A percentile compares a stretch with the other conserved stretches of the same genome.
Conservation (phyloP, 768 basidiomycete species). For the Lactarius psammicola region DNA sequence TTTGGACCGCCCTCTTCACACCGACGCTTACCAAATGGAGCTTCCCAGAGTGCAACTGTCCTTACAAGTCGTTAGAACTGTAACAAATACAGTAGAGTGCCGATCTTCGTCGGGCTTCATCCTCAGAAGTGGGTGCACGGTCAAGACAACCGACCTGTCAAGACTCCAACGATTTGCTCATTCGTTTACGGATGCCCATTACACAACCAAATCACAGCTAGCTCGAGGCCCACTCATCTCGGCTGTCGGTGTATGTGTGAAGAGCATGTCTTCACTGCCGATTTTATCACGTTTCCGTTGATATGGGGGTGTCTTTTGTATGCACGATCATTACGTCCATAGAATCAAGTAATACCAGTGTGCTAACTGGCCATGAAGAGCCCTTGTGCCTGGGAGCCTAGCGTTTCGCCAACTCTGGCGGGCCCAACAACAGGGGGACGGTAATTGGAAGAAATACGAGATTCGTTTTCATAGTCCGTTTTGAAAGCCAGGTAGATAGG, state of each 20-base stretch:
- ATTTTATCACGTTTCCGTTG: neutral
- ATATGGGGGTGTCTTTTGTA: neutral
- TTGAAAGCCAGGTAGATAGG: conserved; percentile 6
- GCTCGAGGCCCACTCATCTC: too few relatives aligned
- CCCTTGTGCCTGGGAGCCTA: neutral
- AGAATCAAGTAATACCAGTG: neutral
- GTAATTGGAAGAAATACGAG: neutral
- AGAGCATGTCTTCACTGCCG: neutral
- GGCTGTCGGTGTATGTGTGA: neutral
- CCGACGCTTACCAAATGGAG: neutral
- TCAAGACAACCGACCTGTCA: neutral
- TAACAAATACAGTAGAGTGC: too few relatives aligned
- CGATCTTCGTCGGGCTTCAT: too few relatives aligned
- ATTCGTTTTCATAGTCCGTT: conserved; percentile 6
- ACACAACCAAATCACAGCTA: too few relatives aligned
- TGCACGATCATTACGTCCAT: neutral
- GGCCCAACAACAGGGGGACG: neutral
- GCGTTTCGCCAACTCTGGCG: neutral
- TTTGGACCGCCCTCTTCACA: neutral
- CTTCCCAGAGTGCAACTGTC: neutral
- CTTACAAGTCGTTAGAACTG: too few relatives aligned
- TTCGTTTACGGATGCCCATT: too few relatives aligned
- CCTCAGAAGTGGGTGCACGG: neutral
- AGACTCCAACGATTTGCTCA: neutral
- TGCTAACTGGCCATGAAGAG: neutral